Conservation (phyloP, 2,329 filamentous ascomycete species). For the Alternaria ventricosa region DNA sequence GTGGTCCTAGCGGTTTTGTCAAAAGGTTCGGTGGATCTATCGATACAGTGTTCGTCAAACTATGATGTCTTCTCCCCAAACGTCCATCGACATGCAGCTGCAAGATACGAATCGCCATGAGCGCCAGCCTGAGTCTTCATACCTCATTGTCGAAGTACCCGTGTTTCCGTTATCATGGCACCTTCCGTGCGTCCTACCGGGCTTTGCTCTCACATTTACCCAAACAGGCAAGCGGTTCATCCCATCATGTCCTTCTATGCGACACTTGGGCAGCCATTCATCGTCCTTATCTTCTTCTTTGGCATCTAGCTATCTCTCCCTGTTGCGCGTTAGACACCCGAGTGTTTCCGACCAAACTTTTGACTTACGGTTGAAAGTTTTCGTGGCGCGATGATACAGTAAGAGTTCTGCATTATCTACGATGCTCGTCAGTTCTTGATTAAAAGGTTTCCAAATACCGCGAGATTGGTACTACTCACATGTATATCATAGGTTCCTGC, state of each 20-base stretch:
- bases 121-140: background rate
- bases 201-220: background rate
- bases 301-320: slow-evolving; percentile 9
- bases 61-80: background rate
- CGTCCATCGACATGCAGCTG: background rate
- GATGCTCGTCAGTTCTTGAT: background rate
- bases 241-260: background rate
- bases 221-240: background rate
- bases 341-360: too few species aligned
- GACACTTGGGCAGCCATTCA: background rate
- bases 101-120: background rate
- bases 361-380: slow-evolving; percentile 13
- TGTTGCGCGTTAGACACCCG: background rate
- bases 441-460: background rate
- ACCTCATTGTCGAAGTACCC: background rate
- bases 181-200: background rate
- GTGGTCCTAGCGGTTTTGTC: background rate
- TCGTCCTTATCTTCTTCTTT: background rate
- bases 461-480: background rate
- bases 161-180: background rate
- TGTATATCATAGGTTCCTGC: slow-evolving; percentile 11
- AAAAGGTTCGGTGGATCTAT: background rate
- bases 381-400: slow-evolving; percentile 15
- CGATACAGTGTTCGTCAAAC: background rate
- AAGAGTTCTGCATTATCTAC: slow-evolving; percentile 16